Evolutionary conservation across 2,329 filamentous ascomycete genomes (phyloP).

Genomic region (Fusarium albosuccineum): DNA sequence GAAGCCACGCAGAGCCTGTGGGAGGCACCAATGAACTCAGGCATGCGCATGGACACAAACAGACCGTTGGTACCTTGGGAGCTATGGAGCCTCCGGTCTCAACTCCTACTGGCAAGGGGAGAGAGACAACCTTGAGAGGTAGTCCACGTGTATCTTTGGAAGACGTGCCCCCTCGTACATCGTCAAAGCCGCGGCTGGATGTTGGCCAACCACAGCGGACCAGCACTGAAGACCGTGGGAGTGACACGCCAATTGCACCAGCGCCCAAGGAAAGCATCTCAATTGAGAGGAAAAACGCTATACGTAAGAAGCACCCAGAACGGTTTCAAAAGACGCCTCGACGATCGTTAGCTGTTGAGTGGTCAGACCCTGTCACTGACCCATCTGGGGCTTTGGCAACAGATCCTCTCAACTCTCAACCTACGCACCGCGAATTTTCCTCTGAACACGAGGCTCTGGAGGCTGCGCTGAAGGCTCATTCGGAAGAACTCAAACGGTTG

Average conservation of each 20-base stretch:
- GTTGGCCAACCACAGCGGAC: neutral
- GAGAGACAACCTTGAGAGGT: neutral
- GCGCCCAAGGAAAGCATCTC: constrained; percentile 4
- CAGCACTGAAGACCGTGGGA: neutral
- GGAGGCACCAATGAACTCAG: neutral
- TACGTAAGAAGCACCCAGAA: constrained; percentile 33
- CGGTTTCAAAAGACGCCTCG: constrained; percentile 1
- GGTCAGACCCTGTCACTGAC: constrained; percentile 7
- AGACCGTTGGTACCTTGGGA: neutral
- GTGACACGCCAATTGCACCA: neutral
- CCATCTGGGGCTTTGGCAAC: neutral
- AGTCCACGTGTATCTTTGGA: constrained; percentile 39
- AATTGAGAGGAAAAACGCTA: constrained; percentile 34
- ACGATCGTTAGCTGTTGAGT: constrained; percentile 21
- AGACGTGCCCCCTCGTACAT: constrained; percentile 46
- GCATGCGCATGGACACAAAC: neutral
- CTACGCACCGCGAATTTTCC: constrained; percentile 17
- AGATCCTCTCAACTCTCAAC: neutral
- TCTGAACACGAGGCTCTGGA: constrained; percentile 35
- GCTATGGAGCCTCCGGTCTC: too few species aligned
- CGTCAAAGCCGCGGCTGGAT: constrained; percentile 38
- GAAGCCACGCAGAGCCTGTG: neutral
- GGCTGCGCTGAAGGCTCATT: constrained; percentile 33
- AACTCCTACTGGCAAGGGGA: neutral
- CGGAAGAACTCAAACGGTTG: constrained; percentile 29